These are phyloP conservation scores for Prinsepia uniflora DNA, from an alignment of 306 rosid genomes.

Conservation along the genomic window DNA sequence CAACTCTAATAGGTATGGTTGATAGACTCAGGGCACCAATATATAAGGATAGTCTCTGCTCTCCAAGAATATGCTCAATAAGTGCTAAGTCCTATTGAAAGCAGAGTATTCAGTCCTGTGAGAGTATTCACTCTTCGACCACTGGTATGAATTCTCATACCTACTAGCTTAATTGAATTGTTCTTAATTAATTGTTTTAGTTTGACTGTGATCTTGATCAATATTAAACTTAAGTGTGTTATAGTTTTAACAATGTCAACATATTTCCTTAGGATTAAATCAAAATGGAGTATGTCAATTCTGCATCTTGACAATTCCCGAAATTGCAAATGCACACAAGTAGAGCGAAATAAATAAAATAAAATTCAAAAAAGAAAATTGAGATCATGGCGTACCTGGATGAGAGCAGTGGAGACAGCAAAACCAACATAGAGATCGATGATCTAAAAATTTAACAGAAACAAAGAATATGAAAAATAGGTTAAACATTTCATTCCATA, in stretches of 20 bases:
- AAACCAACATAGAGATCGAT: conserved; percentile 75
- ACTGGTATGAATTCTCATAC: too few species aligned
- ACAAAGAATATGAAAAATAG: conserved; percentile 2
- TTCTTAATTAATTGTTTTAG: too few species aligned
- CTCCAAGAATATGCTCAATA: neutral
- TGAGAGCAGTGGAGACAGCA: conserved; percentile 70
- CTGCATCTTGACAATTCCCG: neutral
- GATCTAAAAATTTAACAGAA: conserved; percentile 33
- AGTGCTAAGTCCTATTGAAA: neutral
- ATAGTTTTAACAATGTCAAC: too few species aligned
- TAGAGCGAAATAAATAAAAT: too few species aligned
- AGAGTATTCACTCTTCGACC: neutral
- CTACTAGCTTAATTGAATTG: too few species aligned
- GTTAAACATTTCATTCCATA: conserved; percentile 9
- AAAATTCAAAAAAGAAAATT: neutral
- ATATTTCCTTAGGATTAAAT: neutral
- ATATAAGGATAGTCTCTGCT: neutral
- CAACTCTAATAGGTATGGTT: neutral
- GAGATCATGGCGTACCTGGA: conserved; percentile 52
- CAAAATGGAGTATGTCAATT: neutral
- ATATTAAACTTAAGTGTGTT: too few species aligned
- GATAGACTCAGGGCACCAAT: neutral
- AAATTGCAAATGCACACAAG: neutral
- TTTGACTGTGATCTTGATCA: too few species aligned
- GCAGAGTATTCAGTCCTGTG: neutral